Evolutionary conservation across 176 grass and related monocot species (phyloP).

Genomic region (Raddia distichophylla): DNA sequence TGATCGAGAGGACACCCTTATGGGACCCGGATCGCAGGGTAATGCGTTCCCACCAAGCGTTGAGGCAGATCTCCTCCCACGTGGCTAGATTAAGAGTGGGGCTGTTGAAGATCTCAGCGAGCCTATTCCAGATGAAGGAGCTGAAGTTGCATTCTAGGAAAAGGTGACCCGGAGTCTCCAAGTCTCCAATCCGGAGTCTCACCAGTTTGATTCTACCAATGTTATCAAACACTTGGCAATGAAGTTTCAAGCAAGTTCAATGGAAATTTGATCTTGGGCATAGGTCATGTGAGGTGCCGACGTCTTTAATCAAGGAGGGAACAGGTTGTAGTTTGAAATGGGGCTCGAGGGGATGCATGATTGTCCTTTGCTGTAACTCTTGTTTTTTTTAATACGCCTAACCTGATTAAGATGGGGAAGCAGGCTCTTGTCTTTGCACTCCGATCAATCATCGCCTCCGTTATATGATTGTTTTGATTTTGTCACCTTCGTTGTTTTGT

Average conservation of each 20-base stretch:
- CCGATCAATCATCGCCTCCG: conserved; percentile 20
- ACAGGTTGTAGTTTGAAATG: neutral
- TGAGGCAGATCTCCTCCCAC: too few species aligned
- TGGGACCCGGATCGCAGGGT: too few species aligned
- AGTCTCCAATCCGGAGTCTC: too few species aligned
- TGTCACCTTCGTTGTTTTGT: neutral
- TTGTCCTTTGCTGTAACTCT: conserved; percentile 14
- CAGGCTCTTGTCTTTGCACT: conserved; percentile 8
- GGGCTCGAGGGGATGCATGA: neutral
- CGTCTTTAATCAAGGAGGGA: neutral
- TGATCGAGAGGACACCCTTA: too few species aligned
- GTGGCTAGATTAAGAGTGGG: too few species aligned
- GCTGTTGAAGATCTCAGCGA: too few species aligned
- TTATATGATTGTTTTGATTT: conserved; percentile 29
- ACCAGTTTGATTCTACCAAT: neutral
- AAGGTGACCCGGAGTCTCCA: too few species aligned
- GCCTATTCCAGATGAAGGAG: too few species aligned
- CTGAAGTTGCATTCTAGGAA: too few species aligned
- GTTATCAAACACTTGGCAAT: neutral
- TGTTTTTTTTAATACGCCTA: neutral
- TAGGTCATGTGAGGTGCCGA: conserved; percentile 21
- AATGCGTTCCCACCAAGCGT: too few species aligned
- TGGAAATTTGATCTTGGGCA: neutral
- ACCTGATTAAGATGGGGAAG: conserved; percentile 15
- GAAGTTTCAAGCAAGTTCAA: neutral